These are phyloP conservation scores for Byssothecium circinans DNA, from an alignment of 2,329 filamentous ascomycete species.

Conservation along the genomic window DNA sequence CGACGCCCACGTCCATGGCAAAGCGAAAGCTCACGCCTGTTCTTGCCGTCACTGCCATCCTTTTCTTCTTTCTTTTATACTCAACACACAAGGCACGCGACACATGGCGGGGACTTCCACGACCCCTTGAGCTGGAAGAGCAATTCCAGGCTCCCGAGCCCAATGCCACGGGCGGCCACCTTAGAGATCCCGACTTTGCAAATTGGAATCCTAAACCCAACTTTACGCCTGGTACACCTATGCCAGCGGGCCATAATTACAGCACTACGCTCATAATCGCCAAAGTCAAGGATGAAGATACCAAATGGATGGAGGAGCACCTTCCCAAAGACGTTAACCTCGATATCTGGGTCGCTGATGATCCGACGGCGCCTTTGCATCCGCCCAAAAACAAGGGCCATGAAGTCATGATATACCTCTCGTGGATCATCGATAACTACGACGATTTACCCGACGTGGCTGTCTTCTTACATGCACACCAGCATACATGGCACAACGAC, in stretches of 20 bases:
- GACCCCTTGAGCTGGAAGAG: slow-evolving; percentile 46
- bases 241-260: slow-evolving; percentile 53
- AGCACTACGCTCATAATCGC: slow-evolving; percentile 59
- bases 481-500: slow-evolving; percentile 62
- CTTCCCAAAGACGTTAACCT: slow-evolving; percentile 50
- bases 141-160: slow-evolving; percentile 28
- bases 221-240: slow-evolving; percentile 34
- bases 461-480: slow-evolving; percentile 65
- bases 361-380: slow-evolving; percentile 50
- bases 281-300: slow-evolving; percentile 54
- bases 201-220: slow-evolving; percentile 44
- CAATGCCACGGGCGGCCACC: slow-evolving; percentile 7
- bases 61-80: slow-evolving; percentile 46
- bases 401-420: slow-evolving; percentile 64
- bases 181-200: slow-evolving; percentile 33
- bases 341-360: slow-evolving; percentile 57
- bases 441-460: slow-evolving; percentile 59
- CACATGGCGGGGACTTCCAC: slow-evolving; percentile 44
- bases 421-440: slow-evolving; percentile 65
- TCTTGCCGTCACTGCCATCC: slow-evolving; percentile 29
- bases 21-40: slow-evolving; percentile 34
- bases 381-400: slow-evolving; percentile 62
- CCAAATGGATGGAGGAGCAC: slow-evolving; percentile 57
- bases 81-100: slow-evolving; percentile 35
- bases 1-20: slow-evolving; percentile 20